Evolutionary conservation across 257 asterid genomes (phyloP).

Genomic region (Oldenlandia corymbosa): DNA sequence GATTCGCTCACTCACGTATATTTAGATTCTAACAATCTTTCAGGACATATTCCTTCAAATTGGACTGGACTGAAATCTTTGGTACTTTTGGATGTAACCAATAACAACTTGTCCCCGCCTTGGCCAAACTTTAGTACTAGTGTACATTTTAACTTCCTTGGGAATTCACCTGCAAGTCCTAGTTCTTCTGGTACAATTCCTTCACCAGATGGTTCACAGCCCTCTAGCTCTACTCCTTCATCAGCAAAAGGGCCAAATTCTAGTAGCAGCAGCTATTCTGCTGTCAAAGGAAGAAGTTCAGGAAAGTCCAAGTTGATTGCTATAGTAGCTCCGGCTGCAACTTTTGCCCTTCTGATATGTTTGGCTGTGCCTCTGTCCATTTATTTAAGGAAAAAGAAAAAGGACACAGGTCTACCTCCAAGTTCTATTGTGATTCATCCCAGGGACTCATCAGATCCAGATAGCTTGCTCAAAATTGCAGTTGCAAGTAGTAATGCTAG

Average conservation of each 20-base stretch:
- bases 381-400: slow-evolving; percentile 48
- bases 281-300: slow-evolving; percentile 22
- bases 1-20: slow-evolving; percentile 49
- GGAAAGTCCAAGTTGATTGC: slow-evolving; percentile 32
- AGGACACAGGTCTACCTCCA: slow-evolving; percentile 24
- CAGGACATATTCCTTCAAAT: slow-evolving; percentile 52
- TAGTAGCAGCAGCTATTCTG: slow-evolving; percentile 13
- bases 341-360: slow-evolving; percentile 41
- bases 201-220: slow-evolving; percentile 26
- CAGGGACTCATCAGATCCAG: slow-evolving; percentile 52
- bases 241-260: slow-evolving; percentile 18
- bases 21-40: slow-evolving; percentile 55
- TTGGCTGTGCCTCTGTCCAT: slow-evolving; percentile 45
- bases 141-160: slow-evolving; percentile 43
- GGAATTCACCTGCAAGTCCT: slow-evolving; percentile 43
- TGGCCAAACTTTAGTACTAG: slow-evolving; percentile 42
- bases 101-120: slow-evolving; percentile 68
- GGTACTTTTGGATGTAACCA: slow-evolving; percentile 49
- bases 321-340: slow-evolving; percentile 47
- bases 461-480: slow-evolving; percentile 48
- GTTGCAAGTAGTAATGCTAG: slow-evolving; percentile 42
- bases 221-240: slow-evolving; percentile 11
- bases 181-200: slow-evolving; percentile 28
- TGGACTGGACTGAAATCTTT: slow-evolving; percentile 66
- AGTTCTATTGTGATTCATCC: slow-evolving; percentile 73